These are phyloP conservation scores for Aspergillus vadensis DNA, from an alignment of 2,329 filamentous ascomycete genomes.

Conservation along the genomic window DNA sequence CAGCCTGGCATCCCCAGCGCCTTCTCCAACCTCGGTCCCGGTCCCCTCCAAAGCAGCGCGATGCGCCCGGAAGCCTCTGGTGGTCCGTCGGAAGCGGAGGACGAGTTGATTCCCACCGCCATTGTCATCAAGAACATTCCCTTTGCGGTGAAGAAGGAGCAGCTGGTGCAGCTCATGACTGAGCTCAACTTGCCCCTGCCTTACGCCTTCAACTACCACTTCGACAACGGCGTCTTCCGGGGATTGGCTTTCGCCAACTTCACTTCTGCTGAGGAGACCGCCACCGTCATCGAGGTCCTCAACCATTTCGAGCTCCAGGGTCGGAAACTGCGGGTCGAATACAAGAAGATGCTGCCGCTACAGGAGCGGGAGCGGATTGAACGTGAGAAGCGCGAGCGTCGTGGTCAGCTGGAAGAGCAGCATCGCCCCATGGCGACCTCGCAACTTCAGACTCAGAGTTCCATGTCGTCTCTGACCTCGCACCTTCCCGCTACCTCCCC, in stretches of 20 bases:
- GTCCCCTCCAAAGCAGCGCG: slow-evolving; percentile 43
- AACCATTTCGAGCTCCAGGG: slow-evolving; percentile 96
- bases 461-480: slow-evolving; percentile 75
- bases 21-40: slow-evolving; percentile 49
- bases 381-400: slow-evolving; percentile 91
- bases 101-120: slow-evolving; percentile 94
- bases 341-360: slow-evolving; percentile 98
- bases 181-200: slow-evolving; percentile 90
- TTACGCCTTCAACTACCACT: slow-evolving; percentile 99
- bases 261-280: slow-evolving; percentile 90
- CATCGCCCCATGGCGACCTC: slow-evolving; percentile 70
- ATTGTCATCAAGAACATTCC: slow-evolving; percentile 99
- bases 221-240: slow-evolving; percentile 95
- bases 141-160: slow-evolving; percentile 97
- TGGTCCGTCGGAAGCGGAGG: slow-evolving; percentile 51
- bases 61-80: slow-evolving; percentile 45
- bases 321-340: slow-evolving; percentile 91
- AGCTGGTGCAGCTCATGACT: slow-evolving; percentile 88
- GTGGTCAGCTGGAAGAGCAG: slow-evolving; percentile 95
- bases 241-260: slow-evolving; percentile 98
- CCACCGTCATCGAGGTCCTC: slow-evolving; percentile 86
- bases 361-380: slow-evolving; percentile 95
- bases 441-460: slow-evolving; percentile 79
- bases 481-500: slow-evolving; percentile 65
- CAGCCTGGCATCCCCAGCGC: slow-evolving; percentile 51